phyloP scores from a whole-genome alignment of 2,329 filamentous ascomycete species.

The Fusarium lateritium region DNA sequence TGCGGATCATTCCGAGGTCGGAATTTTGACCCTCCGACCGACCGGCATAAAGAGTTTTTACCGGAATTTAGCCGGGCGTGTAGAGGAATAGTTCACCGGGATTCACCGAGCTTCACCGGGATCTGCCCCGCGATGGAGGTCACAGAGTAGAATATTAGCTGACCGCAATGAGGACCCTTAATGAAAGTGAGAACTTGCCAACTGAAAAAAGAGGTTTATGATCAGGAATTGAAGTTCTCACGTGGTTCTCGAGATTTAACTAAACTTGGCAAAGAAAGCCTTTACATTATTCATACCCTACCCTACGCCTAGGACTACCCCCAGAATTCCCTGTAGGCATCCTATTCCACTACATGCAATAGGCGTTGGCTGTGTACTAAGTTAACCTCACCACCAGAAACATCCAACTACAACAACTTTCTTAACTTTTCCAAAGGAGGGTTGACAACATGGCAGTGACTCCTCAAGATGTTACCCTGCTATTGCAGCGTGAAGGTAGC shows the following conservation, averaged over 20 bases:
- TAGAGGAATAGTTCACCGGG: background rate
- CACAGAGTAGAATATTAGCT: constrained; percentile 1
- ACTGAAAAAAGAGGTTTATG: background rate
- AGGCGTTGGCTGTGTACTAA: background rate
- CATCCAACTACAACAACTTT: background rate
- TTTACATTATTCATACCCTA: background rate
- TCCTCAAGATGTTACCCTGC: constrained; percentile 55
- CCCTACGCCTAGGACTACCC: background rate
- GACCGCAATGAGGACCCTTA: background rate
- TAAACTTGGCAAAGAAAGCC: background rate
- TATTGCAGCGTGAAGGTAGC: constrained; percentile 56
- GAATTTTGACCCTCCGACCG: constrained; percentile 51
- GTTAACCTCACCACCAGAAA: constrained; percentile 7
- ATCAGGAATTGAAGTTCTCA: background rate
- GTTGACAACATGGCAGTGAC: constrained; percentile 48
- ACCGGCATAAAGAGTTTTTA: constrained; percentile 21
- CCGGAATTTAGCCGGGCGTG: constrained; percentile 47
- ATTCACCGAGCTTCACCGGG: constrained; percentile 30
- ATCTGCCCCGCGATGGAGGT: constrained; percentile 17
- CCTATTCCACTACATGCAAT: background rate
- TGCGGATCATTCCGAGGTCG: constrained; percentile 50
- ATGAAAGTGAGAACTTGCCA: no score
- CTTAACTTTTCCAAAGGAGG: background rate
- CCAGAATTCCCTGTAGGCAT: constrained; percentile 1
- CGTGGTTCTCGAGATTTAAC: no score